Percentiles rank a stretch among this genome's conserved stretches.
phyloP scores from a whole-genome alignment of 352 stramenopile species.

The Phytophthora podocarpi region DNA sequence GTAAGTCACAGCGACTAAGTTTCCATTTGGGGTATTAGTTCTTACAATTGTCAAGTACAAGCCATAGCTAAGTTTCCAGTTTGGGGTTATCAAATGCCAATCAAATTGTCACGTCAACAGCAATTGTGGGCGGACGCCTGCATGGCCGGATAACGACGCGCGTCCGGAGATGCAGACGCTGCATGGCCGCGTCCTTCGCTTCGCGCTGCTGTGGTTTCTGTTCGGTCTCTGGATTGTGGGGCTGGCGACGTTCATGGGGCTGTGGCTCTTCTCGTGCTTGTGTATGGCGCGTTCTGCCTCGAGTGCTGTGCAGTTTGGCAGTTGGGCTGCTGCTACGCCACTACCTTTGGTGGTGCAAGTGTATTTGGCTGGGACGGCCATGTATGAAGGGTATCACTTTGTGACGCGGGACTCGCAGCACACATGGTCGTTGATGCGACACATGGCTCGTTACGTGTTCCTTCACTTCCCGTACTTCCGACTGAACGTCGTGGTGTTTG shows the following conservation, averaged over 20 bases:
- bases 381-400: constrained; percentile 58
- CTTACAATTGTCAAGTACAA: too few relatives aligned
- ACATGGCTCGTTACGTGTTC: constrained; percentile 44
- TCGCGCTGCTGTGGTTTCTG: constrained; percentile 30
- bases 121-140: constrained; percentile 1
- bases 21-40: too few relatives aligned
- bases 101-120: too few relatives aligned
- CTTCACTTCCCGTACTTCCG: constrained; percentile 62
- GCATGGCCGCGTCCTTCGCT: constrained; percentile 7
- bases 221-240: constrained; percentile 40
- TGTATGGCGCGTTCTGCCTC: neutral
- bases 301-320: neutral
- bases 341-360: constrained; percentile 26
- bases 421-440: constrained; percentile 53
- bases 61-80: too few relatives aligned
- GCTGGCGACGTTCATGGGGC: constrained; percentile 13
- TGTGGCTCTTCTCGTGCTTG: constrained; percentile 21
- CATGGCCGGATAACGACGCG: constrained; percentile 30
- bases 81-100: too few relatives aligned
- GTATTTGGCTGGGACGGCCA: constrained; percentile 36
- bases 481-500: constrained; percentile 46
- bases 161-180: constrained; percentile 30
- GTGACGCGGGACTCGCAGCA: constrained; percentile 28
- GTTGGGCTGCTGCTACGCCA: constrained; percentile 10
- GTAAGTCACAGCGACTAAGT: too few relatives aligned